A percentile compares a stretch with the other conserved stretches of the same genome.
phyloP scores from a whole-genome alignment of 495 filamentous ascomycete genomes.

The Tuber calosporum region DNA sequence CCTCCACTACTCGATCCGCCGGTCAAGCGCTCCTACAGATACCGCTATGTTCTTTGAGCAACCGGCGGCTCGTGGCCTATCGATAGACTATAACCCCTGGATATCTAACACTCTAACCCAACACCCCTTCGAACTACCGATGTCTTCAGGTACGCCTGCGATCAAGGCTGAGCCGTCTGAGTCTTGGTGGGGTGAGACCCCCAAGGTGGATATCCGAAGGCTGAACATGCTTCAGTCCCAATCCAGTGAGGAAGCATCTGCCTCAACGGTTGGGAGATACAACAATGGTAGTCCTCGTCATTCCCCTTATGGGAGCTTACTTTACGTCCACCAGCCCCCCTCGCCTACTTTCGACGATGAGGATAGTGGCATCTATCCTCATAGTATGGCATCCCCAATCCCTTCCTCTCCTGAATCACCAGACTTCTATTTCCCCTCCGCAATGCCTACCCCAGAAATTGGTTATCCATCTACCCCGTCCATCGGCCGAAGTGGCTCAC shows the following conservation, averaged over 20 bases:
- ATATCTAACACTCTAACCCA: slow-evolving; percentile 15
- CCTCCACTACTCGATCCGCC: slow-evolving; percentile 25
- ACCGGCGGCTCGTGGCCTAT: slow-evolving; percentile 17
- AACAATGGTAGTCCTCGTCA: slow-evolving; percentile 17
- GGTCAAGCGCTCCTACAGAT: slow-evolving; percentile 27
- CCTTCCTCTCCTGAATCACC: slow-evolving; percentile 41
- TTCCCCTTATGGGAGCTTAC: slow-evolving; percentile 24
- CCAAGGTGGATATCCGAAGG: slow-evolving; percentile 17
- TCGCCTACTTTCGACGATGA: slow-evolving; percentile 34
- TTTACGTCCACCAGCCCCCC: slow-evolving; percentile 32
- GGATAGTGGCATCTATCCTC: slow-evolving; percentile 26
- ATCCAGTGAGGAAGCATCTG: slow-evolving; percentile 11
- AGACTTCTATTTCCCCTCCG: slow-evolving; percentile 33
- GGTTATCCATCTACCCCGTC: slow-evolving; percentile 32
- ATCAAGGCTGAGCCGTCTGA: slow-evolving; percentile 16
- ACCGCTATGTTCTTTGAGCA: slow-evolving; percentile 25
- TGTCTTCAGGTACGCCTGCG: slow-evolving; percentile 16
- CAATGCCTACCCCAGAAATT: slow-evolving; percentile 31
- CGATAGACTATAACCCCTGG: slow-evolving; percentile 25
- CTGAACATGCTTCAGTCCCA: slow-evolving; percentile 11
- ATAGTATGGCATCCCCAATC: slow-evolving; percentile 28
- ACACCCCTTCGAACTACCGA: slow-evolving; percentile 21
- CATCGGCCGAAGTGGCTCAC: slow-evolving; percentile 28
- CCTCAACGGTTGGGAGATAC: slow-evolving; percentile 17
- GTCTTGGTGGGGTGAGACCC: slow-evolving; percentile 22